Evolutionary conservation across 225 moss, liverwort and hornwort species (phyloP).

Genomic region (Climacium dendroides): DNA sequence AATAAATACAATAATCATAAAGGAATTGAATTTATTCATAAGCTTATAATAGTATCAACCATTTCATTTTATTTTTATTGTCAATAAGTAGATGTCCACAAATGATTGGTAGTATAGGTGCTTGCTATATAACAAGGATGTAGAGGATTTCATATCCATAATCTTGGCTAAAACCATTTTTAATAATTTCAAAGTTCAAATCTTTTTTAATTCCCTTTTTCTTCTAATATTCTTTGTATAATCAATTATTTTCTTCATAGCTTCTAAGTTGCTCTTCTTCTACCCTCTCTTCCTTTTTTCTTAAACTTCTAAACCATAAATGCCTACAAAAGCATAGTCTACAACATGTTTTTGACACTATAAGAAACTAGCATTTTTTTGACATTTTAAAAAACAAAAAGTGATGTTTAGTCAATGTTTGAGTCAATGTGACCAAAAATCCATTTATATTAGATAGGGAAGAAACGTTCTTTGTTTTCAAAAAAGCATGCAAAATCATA

Average conservation of each 20-base stretch:
- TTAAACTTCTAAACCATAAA: no score
- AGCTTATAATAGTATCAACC: not conserved
- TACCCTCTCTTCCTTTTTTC: no score
- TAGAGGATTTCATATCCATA: slow-evolving; percentile 2
- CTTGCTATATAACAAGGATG: slow-evolving; percentile 15
- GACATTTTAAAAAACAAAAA: no score
- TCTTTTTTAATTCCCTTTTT: not conserved
- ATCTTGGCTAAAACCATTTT: slow-evolving; percentile 5
- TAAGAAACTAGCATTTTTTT: no score
- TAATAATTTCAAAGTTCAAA: not conserved
- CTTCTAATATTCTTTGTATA: not conserved
- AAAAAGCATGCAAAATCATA: no score
- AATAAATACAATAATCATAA: not conserved
- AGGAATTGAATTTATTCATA: not conserved
- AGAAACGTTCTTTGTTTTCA: no score
- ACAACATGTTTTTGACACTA: no score
- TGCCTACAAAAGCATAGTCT: no score
- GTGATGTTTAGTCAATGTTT: no score
- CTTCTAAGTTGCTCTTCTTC: not conserved
- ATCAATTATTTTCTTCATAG: not conserved
- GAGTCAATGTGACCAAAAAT: no score
- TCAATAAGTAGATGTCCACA: no score
- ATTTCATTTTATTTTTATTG: not conserved
- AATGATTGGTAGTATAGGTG: not conserved
- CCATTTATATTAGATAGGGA: no score